Evolutionary conservation across 2,329 filamentous ascomycete species (phyloP).

Genomic region (Coniochaeta ligniaria): DNA sequence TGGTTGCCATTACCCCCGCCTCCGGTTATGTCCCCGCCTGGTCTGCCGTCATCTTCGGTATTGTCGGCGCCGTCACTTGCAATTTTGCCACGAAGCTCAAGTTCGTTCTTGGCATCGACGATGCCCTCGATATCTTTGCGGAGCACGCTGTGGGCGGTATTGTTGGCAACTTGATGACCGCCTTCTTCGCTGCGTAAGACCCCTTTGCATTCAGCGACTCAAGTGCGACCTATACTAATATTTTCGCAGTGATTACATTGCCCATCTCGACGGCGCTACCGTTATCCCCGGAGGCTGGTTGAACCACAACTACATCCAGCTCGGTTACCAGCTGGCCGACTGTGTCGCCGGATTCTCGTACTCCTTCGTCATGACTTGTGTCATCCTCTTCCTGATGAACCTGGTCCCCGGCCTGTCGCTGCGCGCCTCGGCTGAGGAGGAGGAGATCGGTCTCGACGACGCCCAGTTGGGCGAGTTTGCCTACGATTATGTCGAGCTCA

Average conservation of each 20-base stretch:
- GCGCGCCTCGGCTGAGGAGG: slow-evolving; percentile 58
- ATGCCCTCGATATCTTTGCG: slow-evolving; percentile 85
- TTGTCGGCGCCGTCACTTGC: slow-evolving; percentile 57
- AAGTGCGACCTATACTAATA: slow-evolving; percentile 6
- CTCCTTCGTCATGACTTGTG: slow-evolving; percentile 59
- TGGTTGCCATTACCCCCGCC: slow-evolving; percentile 81
- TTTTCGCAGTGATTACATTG: slow-evolving; percentile 55
- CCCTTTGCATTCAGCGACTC: neutral
- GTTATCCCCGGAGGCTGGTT: slow-evolving; percentile 59
- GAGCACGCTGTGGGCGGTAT: slow-evolving; percentile 84
- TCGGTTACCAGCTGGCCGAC: slow-evolving; percentile 66
- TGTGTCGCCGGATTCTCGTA: slow-evolving; percentile 58
- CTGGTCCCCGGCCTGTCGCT: slow-evolving; percentile 63
- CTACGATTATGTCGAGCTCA: slow-evolving; percentile 73
- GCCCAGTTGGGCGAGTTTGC: slow-evolving; percentile 76
- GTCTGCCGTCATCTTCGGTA: slow-evolving; percentile 50
- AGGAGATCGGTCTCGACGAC: slow-evolving; percentile 65
- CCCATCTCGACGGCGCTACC: slow-evolving; percentile 62
- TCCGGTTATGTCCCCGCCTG: slow-evolving; percentile 72
- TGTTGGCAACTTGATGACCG: slow-evolving; percentile 71
- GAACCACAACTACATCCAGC: slow-evolving; percentile 62
- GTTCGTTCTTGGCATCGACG: slow-evolving; percentile 69
- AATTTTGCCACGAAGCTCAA: slow-evolving; percentile 85
- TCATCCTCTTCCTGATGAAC: slow-evolving; percentile 66
- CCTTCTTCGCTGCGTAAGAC: slow-evolving; percentile 61